Evolutionary conservation across 768 basidiomycete species (phyloP), one percentile per base, ranked within the genome.

Genomic region (Sistotremastrum niveocremeum): DNA sequence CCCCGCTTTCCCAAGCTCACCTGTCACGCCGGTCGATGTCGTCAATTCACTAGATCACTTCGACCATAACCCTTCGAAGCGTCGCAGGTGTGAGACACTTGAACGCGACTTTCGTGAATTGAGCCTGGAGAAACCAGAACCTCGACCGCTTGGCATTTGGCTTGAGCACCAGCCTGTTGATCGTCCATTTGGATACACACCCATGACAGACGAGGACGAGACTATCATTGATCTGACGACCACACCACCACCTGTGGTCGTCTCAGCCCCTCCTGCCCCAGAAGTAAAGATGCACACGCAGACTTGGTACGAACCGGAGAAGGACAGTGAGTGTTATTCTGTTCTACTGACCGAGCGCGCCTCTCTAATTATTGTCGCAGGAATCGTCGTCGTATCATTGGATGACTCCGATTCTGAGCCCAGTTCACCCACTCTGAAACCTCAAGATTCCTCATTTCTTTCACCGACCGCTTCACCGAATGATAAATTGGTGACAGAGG

Each of bases 241-340:
- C 20, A 20, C 20, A 20, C 20, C 20, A 20, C 47, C 46, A 38
- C 60, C 62, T 12, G 47, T 51, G 7, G 2, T 53, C 56, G 5
- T 56, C 60, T 30, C 50, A 51, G 36, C 46, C 50, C 60, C 62
- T 0, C 44, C 53, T 11, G 54, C 64, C 6, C 70, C 64, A 12
- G 81, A 84, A 46, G 65, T 77, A 2, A 72, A 68, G 40, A 86
- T 86, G 83, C 76, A 74, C 49, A 54, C 58, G 6, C 67, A 68
- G 6, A 73, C 77, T 32, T 81, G 78, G 77, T 81, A 78, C 55
- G 80, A 81, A 56, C 70, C 74, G 4, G 82, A 81, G 55, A 77
- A 73, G 51, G 74, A 81, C 56, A 65, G 84, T 85, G 60, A 53
- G 78, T 70, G 55, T 40, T 20, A 33, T 44, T 34, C 34, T 20